Percentiles rank a stretch among this genome's conserved stretches.
Evolutionary conservation across 2,329 filamentous ascomycete genomes (phyloP).

Genomic region (Beauveria sp.): DNA sequence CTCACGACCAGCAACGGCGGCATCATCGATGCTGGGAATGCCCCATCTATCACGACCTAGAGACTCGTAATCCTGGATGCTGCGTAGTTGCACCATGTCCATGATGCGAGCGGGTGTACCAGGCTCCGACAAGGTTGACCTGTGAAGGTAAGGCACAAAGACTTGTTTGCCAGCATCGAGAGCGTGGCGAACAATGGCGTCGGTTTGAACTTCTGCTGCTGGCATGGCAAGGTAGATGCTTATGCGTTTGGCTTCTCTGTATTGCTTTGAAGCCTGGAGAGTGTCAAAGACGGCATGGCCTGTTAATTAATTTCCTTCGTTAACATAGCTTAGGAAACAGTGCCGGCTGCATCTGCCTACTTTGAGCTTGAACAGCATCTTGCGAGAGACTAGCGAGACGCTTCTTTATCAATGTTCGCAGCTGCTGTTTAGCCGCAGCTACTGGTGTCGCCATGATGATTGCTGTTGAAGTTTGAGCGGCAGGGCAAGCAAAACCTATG

Average conservation of each 20-base stretch:
- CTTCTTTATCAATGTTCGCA: conserved; percentile 63
- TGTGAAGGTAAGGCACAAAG: conserved; percentile 85
- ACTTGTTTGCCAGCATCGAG: conserved; percentile 72
- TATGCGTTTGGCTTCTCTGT: conserved; percentile 64
- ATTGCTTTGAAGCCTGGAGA: conserved; percentile 63
- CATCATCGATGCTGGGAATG: conserved; percentile 73
- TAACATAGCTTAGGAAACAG: not conserved
- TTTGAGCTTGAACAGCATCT: conserved; percentile 61
- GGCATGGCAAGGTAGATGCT: conserved; percentile 95
- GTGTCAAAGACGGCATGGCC: conserved; percentile 57
- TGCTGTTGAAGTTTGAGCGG: not conserved
- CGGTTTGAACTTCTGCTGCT: conserved; percentile 75
- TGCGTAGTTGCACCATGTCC: conserved; percentile 84
- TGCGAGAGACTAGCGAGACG: conserved; percentile 53
- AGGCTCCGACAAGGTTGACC: conserved; percentile 37
- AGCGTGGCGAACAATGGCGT: conserved; percentile 73
- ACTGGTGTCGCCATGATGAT: conserved; percentile 45
- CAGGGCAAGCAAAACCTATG: not conserved
- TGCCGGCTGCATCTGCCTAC: conserved; percentile 40
- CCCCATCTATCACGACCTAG: conserved; percentile 81
- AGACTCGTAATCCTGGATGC: conserved; percentile 68
- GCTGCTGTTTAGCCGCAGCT: conserved; percentile 64
- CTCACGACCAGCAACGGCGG: conserved; percentile 56
- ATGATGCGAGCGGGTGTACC: conserved; percentile 62
- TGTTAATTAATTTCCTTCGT: not conserved